Evolutionary conservation across 2,329 filamentous ascomycete species (phyloP).

Genomic region (Nemania diffusa): DNA sequence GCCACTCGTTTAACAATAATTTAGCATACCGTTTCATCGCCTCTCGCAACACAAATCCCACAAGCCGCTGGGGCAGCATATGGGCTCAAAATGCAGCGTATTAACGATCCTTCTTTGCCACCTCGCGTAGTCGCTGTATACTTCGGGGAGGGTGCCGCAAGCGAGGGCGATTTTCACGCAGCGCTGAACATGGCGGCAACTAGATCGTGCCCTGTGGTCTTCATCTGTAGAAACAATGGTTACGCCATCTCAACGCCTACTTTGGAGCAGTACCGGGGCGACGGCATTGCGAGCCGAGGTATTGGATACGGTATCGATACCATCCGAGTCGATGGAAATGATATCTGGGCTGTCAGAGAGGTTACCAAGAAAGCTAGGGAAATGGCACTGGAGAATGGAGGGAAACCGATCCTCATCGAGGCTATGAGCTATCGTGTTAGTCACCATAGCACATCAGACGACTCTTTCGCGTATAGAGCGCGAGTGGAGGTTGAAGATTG

Average conservation of each 20-base stretch:
- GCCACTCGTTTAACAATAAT: slow-evolving; percentile 30
- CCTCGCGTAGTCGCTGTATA: slow-evolving; percentile 81
- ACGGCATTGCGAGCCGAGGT: slow-evolving; percentile 87
- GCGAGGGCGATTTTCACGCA: slow-evolving; percentile 91
- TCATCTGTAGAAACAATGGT: slow-evolving; percentile 93
- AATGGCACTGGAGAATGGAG: slow-evolving; percentile 82
- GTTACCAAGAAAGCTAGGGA: slow-evolving; percentile 80
- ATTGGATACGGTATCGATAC: slow-evolving; percentile 95
- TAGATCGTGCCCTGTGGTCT: slow-evolving; percentile 85
- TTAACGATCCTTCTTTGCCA: slow-evolving; percentile 74
- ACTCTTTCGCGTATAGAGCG: slow-evolving; percentile 95
- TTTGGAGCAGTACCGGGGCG: slow-evolving; percentile 88
- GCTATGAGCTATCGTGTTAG: slow-evolving; percentile 98
- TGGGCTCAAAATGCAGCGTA: slow-evolving; percentile 82
- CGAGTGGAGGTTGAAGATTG: slow-evolving; percentile 94
- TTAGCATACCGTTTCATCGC: slow-evolving; percentile 85
- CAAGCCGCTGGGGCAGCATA: slow-evolving; percentile 90
- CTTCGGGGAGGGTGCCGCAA: slow-evolving; percentile 91
- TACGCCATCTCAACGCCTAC: slow-evolving; percentile 92
- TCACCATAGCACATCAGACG: slow-evolving; percentile 96
- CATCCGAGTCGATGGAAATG: slow-evolving; percentile 92
- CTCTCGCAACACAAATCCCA: slow-evolving; percentile 88
- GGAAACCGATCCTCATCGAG: slow-evolving; percentile 86
- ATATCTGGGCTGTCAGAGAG: slow-evolving; percentile 88
- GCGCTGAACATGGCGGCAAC: slow-evolving; percentile 92